Evolutionary conservation across 2,329 filamentous ascomycete genomes (phyloP).

Genomic region (Fusarium neocosmosporiellum): DNA sequence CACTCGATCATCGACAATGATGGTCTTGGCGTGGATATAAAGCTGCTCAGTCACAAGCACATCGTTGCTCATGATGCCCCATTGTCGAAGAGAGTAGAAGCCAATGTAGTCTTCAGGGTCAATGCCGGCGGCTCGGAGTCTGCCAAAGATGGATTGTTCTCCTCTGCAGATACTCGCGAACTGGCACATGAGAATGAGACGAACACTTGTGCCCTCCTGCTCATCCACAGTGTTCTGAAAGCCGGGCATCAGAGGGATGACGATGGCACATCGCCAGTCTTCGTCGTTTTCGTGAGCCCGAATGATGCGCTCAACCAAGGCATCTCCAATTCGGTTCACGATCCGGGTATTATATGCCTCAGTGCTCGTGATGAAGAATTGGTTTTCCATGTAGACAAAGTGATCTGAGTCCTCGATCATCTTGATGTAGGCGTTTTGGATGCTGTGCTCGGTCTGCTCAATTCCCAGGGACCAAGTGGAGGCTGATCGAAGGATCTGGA

Average conservation of each 20-base stretch:
- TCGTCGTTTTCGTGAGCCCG: slow-evolving; percentile 85
- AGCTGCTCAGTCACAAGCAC: slow-evolving; percentile 93
- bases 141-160: slow-evolving; percentile 90
- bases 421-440: slow-evolving; percentile 94
- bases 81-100: slow-evolving; percentile 92
- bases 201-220: slow-evolving; percentile 92
- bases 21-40: slow-evolving; percentile 97
- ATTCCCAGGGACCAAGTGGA: slow-evolving; percentile 93
- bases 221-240: slow-evolving; percentile 97
- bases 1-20: slow-evolving; percentile 93
- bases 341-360: slow-evolving; percentile 89
- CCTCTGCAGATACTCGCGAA: slow-evolving; percentile 96
- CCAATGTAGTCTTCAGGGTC: slow-evolving; percentile 95
- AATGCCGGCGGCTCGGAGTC: slow-evolving; percentile 81
- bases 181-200: slow-evolving; percentile 96
- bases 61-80: slow-evolving; percentile 90
- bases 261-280: slow-evolving; percentile 88
- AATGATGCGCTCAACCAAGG: slow-evolving; percentile 90
- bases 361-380: slow-evolving; percentile 96
- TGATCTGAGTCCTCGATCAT: slow-evolving; percentile 96
- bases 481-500: slow-evolving; percentile 93
- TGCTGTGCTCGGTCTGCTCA: slow-evolving; percentile 89
- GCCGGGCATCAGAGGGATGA: slow-evolving; percentile 97
- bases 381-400: slow-evolving; percentile 98
- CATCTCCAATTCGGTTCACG: slow-evolving; percentile 93